Conservation (phyloP, 306 rosid species). For the Astragalus membranaceus region DNA sequence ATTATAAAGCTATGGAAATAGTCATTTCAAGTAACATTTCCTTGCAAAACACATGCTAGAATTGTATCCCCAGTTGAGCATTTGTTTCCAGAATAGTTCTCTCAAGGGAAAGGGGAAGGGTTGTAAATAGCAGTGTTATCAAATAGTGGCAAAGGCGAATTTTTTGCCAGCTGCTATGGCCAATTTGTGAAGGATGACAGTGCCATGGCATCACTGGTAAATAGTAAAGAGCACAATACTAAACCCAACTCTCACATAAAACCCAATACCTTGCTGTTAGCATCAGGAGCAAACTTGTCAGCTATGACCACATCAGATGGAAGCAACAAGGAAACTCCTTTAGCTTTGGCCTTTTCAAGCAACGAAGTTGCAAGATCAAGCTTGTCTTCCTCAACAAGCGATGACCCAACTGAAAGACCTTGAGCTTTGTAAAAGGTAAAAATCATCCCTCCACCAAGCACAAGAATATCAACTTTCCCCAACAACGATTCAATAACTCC, state of each 20-base stretch:
- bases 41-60: too few relatives aligned
- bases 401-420: conserved; percentile 75
- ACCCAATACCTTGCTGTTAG: conserved; percentile 91
- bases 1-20: neutral
- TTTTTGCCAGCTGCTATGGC: too few relatives aligned
- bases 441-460: conserved; percentile 95
- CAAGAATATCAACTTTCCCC: conserved; percentile 66
- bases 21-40: neutral
- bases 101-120: too few relatives aligned
- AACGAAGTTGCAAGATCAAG: conserved; percentile 71
- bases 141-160: too few relatives aligned
- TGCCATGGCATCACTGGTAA: too few relatives aligned
- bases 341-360: conserved; percentile 73
- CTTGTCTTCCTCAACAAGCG: conserved; percentile 88
- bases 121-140: too few relatives aligned
- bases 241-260: too few relatives aligned
- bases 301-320: conserved; percentile 90
- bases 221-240: neutral
- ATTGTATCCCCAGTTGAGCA: too few relatives aligned
- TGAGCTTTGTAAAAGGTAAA: conserved; percentile 94
- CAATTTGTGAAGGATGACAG: too few relatives aligned
- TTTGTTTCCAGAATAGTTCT: too few relatives aligned
- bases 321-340: conserved; percentile 80
- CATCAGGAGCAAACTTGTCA: conserved; percentile 86
- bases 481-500: conserved; percentile 90